These are phyloP conservation scores for Sphaerobolus stellatus DNA, from an alignment of 1,284 basidiomycete species.

Conservation along the genomic window DNA sequence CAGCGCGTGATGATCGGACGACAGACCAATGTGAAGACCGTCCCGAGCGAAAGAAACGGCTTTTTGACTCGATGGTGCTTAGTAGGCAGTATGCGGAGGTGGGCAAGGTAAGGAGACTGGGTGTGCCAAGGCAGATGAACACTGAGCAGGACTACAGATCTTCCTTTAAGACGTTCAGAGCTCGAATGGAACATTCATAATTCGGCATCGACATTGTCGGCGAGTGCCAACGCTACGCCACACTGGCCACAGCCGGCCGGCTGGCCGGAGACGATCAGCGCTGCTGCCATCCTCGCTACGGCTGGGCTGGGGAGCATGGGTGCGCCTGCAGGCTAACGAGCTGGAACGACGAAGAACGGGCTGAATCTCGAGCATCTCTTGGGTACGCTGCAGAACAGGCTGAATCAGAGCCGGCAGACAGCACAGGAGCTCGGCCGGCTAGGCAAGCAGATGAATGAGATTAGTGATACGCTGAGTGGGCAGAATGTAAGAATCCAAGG, in stretches of 20 bases:
- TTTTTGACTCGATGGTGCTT: conserved; percentile 97
- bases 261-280: conserved; percentile 31
- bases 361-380: conserved; percentile 84
- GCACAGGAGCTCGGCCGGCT: conserved; percentile 85
- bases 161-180: conserved; percentile 98
- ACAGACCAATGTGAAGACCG: conserved; percentile 96
- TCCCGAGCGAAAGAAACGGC: conserved; percentile 92
- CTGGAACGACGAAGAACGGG: conserved; percentile 68
- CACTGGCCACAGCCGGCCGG: conserved; percentile 26
- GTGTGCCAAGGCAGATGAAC: not conserved
- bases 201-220: conserved; percentile 99
- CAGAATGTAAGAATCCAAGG: conserved; percentile 49
- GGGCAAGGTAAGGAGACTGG: conserved; percentile 64
- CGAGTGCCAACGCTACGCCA: conserved; percentile 51
- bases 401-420: conserved; percentile 92
- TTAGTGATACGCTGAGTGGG: conserved; percentile 90
- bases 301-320: conserved; percentile 67
- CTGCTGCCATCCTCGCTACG: too few relatives aligned
- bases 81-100: conserved; percentile 97
- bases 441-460: conserved; percentile 83
- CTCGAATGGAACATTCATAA: conserved; percentile 98
- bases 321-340: conserved; percentile 72
- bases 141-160: conserved; percentile 55
- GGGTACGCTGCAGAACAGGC: conserved; percentile 78
- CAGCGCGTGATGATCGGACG: conserved; percentile 93